A percentile compares a stretch with the other conserved stretches of the same genome.
Evolutionary conservation across 208 protist genomes (phyloP).

Genomic region (Acanthamoeba royreba): DNA sequence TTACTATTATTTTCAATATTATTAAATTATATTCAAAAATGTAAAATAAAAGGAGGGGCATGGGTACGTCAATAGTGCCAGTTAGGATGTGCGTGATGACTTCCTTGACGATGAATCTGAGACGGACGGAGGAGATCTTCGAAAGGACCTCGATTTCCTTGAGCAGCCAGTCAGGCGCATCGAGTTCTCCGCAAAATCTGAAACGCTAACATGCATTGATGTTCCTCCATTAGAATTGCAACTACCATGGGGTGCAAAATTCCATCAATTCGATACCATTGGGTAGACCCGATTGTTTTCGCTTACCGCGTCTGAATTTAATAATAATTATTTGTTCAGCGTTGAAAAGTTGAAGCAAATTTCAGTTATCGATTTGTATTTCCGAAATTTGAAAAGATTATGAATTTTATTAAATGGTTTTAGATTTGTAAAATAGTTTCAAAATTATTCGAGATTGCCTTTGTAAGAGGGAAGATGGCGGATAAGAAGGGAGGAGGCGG

Average conservation of each 20-base stretch:
- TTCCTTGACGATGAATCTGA: conserved; percentile 48
- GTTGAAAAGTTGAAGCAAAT: too few species aligned
- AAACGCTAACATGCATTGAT: conserved; percentile 75
- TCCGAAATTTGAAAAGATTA: too few species aligned
- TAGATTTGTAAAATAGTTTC: too few species aligned
- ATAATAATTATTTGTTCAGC: not conserved
- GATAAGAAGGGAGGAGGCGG: not conserved
- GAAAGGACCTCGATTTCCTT: conserved; percentile 66
- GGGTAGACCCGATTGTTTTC: not conserved
- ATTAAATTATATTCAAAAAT: not conserved
- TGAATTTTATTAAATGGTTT: too few species aligned
- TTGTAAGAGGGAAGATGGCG: not conserved
- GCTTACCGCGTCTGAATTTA: not conserved
- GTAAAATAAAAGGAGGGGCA: not conserved
- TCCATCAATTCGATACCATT: too few species aligned
- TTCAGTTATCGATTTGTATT: too few species aligned
- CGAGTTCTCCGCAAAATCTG: conserved; percentile 76
- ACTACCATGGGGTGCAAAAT: too few species aligned
- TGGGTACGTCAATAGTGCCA: not conserved
- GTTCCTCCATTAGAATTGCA: too few species aligned
- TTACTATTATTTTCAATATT: not conserved
- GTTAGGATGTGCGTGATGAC: conserved; percentile 28
- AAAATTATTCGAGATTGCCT: too few species aligned
- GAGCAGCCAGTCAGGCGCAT: conserved; percentile 76
- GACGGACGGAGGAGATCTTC: conserved; percentile 62